Base-by-base conservation (phyloP, 331 rosid species). In the Spiraea crenata region DNA sequence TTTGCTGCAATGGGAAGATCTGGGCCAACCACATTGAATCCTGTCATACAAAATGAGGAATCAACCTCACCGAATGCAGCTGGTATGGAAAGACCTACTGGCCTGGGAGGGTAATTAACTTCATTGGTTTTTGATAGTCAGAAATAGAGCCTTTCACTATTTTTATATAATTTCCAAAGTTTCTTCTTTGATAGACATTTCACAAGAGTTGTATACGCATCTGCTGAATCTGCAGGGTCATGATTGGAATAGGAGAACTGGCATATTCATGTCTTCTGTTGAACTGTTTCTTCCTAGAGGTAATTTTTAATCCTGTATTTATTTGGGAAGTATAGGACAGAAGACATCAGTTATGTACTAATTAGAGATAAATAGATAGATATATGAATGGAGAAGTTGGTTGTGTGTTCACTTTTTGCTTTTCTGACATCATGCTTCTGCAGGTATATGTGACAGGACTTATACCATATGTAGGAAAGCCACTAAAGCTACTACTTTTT, bases 211-310 rank as follows among this genome's bases (percentile, higher is more conserved):
- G 67, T 15, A 16, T 58, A 46, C 47, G 44, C 52, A 54, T 70
- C 34, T 34, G 63, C 48, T 45, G 25, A 58, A 59, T 65, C 44
- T 73, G 56, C 86, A 90, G 99, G 95, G 82, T 89, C 73, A 81
- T 93, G 93, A 76, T 91, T 74, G 97, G 84, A 63, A 84, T 89
- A 71, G 95, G 90, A 74, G 92, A 91, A 81, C 95, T 85, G 84
- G 84, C 86, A 41, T 93, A 89, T 78, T 93, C 97, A 0, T 2
- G 86, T 63, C 96, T 93, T 63, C 95, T 93, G 76, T 71, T 93
- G 85, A 83, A 17, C 55, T 74, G 87, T 78, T 93, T 93, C 88
- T 93, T 93, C 81, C 76, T 93, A 9, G 90, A 90, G 98, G 98
- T 93, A 65, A 77, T 45, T 13, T 59, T 35, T 15, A 31, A 57